A percentile compares a stretch with the other conserved stretches of the same genome.
Evolutionary conservation across 305 asterid species (phyloP).

Genomic region (Fraxinus angustifolia): DNA sequence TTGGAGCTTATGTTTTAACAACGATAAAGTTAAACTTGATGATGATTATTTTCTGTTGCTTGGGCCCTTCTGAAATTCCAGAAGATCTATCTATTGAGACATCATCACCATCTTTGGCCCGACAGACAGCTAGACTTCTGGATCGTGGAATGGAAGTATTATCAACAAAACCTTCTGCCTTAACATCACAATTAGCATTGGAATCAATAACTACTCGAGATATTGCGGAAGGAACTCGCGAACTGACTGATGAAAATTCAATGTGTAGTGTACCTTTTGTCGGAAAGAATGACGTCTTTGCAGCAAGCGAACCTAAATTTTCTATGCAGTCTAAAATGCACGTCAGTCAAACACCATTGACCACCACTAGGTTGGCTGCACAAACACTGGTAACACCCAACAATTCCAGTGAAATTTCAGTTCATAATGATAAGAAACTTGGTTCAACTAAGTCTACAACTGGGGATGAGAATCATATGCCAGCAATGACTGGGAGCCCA

Average conservation of each 20-base stretch:
- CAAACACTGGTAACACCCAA: constrained; percentile 34
- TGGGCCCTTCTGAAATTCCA: constrained; percentile 40
- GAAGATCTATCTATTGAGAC: constrained; percentile 33
- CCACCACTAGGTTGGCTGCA: constrained; percentile 31
- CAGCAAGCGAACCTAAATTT: constrained; percentile 33
- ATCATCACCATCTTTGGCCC: constrained; percentile 31
- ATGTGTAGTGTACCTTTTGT: constrained; percentile 27
- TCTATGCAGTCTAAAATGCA: constrained; percentile 35
- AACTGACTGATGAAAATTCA: constrained; percentile 35
- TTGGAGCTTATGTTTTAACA: neutral
- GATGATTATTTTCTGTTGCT: constrained; percentile 20
- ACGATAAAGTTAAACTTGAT: constrained; percentile 6
- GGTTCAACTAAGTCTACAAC: constrained; percentile 31
- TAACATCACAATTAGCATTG: constrained; percentile 31
- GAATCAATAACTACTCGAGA: constrained; percentile 27
- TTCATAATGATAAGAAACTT: constrained; percentile 22
- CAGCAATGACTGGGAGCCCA: constrained; percentile 23
- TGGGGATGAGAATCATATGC: constrained; percentile 35
- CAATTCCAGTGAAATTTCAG: constrained; percentile 31
- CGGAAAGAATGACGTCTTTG: constrained; percentile 27
- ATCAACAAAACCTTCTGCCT: constrained; percentile 28
- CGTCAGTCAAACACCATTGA: constrained; percentile 34
- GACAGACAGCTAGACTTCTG: constrained; percentile 37
- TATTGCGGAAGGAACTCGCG: constrained; percentile 28
- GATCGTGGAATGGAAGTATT: constrained; percentile 33